Base-by-base conservation (phyloP, 1,139 yeast genomes). In the Pichia sp. region DNA sequence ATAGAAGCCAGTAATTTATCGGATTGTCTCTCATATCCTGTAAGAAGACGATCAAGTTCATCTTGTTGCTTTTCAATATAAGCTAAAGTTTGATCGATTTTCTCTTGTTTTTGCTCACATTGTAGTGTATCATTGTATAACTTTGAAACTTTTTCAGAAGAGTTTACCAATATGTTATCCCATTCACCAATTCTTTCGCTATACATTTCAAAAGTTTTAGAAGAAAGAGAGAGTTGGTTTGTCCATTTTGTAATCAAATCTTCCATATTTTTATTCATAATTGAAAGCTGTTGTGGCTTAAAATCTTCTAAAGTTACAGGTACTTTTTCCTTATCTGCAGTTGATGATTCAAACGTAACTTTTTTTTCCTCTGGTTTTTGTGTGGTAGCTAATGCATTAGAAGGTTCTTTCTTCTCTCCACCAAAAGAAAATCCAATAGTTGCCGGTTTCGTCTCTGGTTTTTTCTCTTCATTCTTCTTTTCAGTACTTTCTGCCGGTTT, bases 171-270 rank as follows among this genome's bases (percentile, higher is more conserved):
- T 34, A 84, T 80, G 51, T 79, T 78, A 66, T 94, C 98, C 96
- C 97, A 90, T 48, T 77, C 75, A 53, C 83, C 81, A 31, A 90
- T 82, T 54, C 83, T 85, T 26, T 73, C 69, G 26, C 96, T 84
- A 61, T 86, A 94, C n/a, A 75, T 67, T 53, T 83, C 84, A 67
- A 90, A 92, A 36, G 86, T 82, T 32, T 75, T 73, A 1, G 92
- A 78, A 0, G 95, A 81, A 28, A 78, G 75, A 4, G 90, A 74
- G 53, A 92, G 70, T 58, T 94, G 95, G 51, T 81, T 79, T 1
- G 97, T 86, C 99, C 98, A 94, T 66, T 86, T 89, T 34, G 89
- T 79, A 46, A 94, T 86, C 55, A 92, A 76, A 64, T 92, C 98
- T 60, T 92, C 98, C 64, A 94, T 73, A 1, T 96, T 88, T 64